Evolutionary conservation across 345 rosid genomes (phyloP).

Genomic region (Geranium brycei): DNA sequence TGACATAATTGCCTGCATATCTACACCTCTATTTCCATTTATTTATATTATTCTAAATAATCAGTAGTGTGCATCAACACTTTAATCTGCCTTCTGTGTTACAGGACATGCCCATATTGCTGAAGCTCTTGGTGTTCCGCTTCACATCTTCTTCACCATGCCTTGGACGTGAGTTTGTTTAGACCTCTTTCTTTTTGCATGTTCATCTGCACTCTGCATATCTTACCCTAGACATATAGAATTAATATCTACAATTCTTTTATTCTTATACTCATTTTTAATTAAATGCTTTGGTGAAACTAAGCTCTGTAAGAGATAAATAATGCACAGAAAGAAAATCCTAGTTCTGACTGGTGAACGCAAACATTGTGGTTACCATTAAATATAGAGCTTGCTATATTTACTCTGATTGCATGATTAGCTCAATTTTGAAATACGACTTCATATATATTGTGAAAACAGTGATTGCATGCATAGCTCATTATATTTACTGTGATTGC

Average conservation of each 20-base stretch:
- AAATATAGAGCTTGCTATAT: too few species aligned
- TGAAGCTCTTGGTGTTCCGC: conserved; percentile 92
- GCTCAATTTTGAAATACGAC: too few species aligned
- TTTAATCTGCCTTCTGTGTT: conserved; percentile 11
- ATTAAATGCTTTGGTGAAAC: background rate
- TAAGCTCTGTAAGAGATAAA: too few species aligned
- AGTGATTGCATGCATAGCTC: too few species aligned
- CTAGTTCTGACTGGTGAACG: too few species aligned
- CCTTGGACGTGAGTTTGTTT: conserved; percentile 94
- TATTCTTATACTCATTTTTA: too few species aligned
- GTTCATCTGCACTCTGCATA: background rate
- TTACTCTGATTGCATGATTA: too few species aligned
- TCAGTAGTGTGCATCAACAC: background rate
- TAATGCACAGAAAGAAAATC: background rate
- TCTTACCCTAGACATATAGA: background rate
- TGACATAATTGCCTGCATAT: too few species aligned
- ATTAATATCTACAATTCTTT: background rate
- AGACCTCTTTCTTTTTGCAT: too few species aligned
- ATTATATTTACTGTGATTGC: too few species aligned
- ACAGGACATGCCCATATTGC: conserved; percentile 96
- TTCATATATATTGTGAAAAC: too few species aligned
- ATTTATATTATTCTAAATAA: background rate
- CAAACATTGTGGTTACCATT: too few species aligned
- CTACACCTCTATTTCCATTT: background rate
- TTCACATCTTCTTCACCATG: conserved; percentile 99